These are phyloP conservation scores for Termitomyces sp. DNA, from an alignment of 768 basidiomycete species.

Conservation along the genomic window DNA sequence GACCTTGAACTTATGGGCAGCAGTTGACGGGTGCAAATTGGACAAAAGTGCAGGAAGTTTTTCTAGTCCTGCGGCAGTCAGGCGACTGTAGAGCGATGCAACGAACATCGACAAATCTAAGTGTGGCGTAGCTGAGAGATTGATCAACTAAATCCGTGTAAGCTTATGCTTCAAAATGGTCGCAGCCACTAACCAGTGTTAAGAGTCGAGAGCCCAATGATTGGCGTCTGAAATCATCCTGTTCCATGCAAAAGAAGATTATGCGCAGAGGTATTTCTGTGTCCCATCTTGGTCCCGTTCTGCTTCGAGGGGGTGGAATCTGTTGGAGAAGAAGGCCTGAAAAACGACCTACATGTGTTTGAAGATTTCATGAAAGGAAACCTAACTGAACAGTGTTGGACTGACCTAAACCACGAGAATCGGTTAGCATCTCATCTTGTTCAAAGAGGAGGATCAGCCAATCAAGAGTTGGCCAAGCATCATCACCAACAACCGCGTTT, in stretches of 20 bases:
- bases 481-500: slow-evolving; percentile 44
- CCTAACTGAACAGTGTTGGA: neutral
- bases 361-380: neutral
- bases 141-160: slow-evolving; percentile 27
- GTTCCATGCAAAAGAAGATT: slow-evolving; percentile 31
- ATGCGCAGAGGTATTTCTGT: slow-evolving; percentile 47
- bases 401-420: slow-evolving; percentile 35
- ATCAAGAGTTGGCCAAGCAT: slow-evolving; percentile 70
- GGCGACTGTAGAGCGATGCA: slow-evolving; percentile 30
- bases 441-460: slow-evolving; percentile 71
- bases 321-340: slow-evolving; percentile 57
- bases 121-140: slow-evolving; percentile 29
- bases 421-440: slow-evolving; percentile 47
- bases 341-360: slow-evolving; percentile 20
- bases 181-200: slow-evolving; percentile 23
- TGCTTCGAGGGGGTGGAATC: slow-evolving; percentile 51
- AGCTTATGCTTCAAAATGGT: neutral
- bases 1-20: slow-evolving; percentile 38
- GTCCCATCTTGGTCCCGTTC: slow-evolving; percentile 52
- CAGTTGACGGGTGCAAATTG: slow-evolving; percentile 29
- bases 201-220: slow-evolving; percentile 31
- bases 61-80: slow-evolving; percentile 24
- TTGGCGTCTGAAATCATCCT: slow-evolving; percentile 26
- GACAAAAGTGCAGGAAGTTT: slow-evolving; percentile 32
- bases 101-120: slow-evolving; percentile 37